Evolutionary conservation across 495 filamentous ascomycete species (phyloP).

Genomic region (Physcia stellaris): DNA sequence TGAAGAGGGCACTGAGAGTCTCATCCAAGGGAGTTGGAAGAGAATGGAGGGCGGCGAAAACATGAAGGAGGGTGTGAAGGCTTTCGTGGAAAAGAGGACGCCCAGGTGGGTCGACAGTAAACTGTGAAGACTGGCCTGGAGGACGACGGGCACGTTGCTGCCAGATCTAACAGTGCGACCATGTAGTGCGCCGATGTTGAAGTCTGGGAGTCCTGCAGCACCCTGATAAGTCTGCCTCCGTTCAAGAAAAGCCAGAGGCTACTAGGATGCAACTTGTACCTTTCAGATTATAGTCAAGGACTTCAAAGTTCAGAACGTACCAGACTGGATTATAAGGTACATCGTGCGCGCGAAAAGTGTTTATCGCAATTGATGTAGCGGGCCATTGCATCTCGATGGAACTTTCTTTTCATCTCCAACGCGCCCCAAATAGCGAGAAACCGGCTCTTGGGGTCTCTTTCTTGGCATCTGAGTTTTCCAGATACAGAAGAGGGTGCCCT

Average conservation of each 20-base stretch:
- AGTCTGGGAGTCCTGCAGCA: no score
- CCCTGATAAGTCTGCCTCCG: no score
- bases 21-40: slow-evolving; percentile 41
- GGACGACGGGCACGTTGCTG: no score
- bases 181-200: no score
- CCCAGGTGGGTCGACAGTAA: slow-evolving; percentile 62
- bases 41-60: slow-evolving; percentile 54
- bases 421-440: slow-evolving; percentile 37
- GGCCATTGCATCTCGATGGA: neutral
- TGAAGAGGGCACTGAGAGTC: slow-evolving; percentile 44
- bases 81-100: slow-evolving; percentile 68
- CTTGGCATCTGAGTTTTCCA: slow-evolving; percentile 31
- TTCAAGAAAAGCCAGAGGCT: no score
- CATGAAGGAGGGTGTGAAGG: slow-evolving; percentile 61
- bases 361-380: no score
- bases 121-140: no score
- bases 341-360: neutral
- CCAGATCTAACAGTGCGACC: no score
- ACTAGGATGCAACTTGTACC: no score
- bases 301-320: no score
- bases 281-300: no score
- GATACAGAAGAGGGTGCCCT: slow-evolving; percentile 34
- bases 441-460: slow-evolving; percentile 15
- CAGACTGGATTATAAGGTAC: no score
- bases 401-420: slow-evolving; percentile 34